phyloP scores from a whole-genome alignment of 2,329 filamentous ascomycete species.

The Venturia effusa region DNA sequence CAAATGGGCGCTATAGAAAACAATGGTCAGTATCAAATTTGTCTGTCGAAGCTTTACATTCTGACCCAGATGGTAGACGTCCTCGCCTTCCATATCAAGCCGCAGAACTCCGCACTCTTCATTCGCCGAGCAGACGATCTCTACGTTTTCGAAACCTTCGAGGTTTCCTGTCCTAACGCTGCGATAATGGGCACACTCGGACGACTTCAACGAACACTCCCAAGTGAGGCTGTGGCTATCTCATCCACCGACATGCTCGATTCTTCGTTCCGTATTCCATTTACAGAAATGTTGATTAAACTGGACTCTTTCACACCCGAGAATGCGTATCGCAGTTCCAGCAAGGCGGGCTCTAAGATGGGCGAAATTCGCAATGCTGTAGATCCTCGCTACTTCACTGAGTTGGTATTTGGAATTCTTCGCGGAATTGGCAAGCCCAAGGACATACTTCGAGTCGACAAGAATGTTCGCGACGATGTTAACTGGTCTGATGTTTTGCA shows the following conservation, averaged over 20 bases:
- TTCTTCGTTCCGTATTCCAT: neutral
- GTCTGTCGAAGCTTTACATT: neutral
- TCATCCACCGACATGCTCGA: neutral
- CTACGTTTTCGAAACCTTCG: constrained; percentile 50
- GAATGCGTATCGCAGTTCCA: neutral
- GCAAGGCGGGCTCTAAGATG: constrained; percentile 40
- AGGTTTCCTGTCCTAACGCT: constrained; percentile 33
- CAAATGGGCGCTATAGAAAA: neutral
- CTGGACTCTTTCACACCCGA: neutral
- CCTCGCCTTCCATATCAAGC: constrained; percentile 26
- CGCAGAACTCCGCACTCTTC: constrained; percentile 40
- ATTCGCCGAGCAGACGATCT: constrained; percentile 23
- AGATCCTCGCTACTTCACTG: constrained; percentile 46
- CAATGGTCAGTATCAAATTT: neutral
- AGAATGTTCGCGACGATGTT: constrained; percentile 54
- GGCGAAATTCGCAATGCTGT: constrained; percentile 48
- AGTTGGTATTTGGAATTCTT: constrained; percentile 50
- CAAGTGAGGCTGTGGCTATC: neutral
- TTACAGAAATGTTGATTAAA: neutral
- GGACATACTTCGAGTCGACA: constrained; percentile 33
- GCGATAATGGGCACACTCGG: neutral
- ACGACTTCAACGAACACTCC: neutral
- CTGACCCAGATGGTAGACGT: neutral
- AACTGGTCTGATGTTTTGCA: constrained; percentile 34
- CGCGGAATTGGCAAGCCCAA: constrained; percentile 30